Conservation (phyloP, 148 eudicot species). For the Oxyria digyna region DNA sequence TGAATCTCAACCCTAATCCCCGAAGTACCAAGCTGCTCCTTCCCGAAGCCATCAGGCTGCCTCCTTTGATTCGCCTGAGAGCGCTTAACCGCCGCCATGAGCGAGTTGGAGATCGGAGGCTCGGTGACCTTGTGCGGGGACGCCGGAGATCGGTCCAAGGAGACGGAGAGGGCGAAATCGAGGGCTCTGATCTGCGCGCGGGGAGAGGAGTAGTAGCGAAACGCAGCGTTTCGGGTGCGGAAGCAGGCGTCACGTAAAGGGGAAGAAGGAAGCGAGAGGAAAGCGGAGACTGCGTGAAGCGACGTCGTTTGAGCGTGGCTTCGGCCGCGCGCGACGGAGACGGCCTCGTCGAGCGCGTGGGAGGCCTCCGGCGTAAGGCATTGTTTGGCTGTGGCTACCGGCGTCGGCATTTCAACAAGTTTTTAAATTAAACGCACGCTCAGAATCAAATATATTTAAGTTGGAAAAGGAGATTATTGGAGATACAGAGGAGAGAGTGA, state of each 20-base stretch:
- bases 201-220: constrained; percentile 20
- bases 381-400: constrained; percentile 69
- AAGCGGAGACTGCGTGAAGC: constrained; percentile 58
- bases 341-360: constrained; percentile 59
- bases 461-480: constrained; percentile 1
- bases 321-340: constrained; percentile 53
- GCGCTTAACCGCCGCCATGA: constrained; percentile 85
- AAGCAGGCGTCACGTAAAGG: constrained; percentile 58
- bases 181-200: constrained; percentile 59
- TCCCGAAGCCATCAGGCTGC: constrained; percentile 45
- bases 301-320: constrained; percentile 78
- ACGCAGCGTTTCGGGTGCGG: constrained; percentile 40
- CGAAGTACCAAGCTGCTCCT: constrained; percentile 3
- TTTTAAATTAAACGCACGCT: not conserved
- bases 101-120: constrained; percentile 77
- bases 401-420: constrained; percentile 54
- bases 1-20: constrained; percentile 61
- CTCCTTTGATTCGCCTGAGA: constrained; percentile 80
- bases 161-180: constrained; percentile 49
- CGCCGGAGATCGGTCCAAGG: constrained; percentile 49
- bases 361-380: constrained; percentile 60
- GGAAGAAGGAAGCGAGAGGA: constrained; percentile 48
- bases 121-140: constrained; percentile 28
- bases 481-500: not conserved
- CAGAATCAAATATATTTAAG: not conserved